phyloP scores from a whole-genome alignment of 1,139 yeast species.

The Arxiozyma bovina region DNA sequence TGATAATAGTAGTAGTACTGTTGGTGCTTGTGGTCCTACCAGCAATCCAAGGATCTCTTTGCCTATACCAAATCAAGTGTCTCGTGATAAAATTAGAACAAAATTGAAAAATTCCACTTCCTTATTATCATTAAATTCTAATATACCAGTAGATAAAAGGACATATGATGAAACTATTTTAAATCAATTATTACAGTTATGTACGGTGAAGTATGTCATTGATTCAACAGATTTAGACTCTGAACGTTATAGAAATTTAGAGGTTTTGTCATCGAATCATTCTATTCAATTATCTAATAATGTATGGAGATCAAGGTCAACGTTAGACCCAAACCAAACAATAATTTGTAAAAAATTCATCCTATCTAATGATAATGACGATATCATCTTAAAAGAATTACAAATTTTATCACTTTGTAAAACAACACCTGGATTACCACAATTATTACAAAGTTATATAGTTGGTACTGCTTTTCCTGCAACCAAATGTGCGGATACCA shows the following conservation, averaged over 20 bases:
- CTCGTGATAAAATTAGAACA: constrained; percentile 45
- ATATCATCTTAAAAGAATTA: constrained; percentile 25
- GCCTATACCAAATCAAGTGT: constrained; percentile 48
- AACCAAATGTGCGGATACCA: not conserved
- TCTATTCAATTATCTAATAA: constrained; percentile 13
- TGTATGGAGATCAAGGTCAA: constrained; percentile 15
- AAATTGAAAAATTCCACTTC: constrained; percentile 48
- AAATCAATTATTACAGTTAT: constrained; percentile 20
- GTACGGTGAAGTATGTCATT: constrained; percentile 18
- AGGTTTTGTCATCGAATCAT: constrained; percentile 9
- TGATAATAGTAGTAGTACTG: not conserved
- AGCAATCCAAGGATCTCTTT: constrained; percentile 38
- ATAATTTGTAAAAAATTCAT: constrained; percentile 19
- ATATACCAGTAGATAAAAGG: constrained; percentile 16
- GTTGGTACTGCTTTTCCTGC: not conserved
- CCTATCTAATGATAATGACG: constrained; percentile 16
- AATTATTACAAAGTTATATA: constrained; percentile 20
- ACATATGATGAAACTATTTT: constrained; percentile 24
- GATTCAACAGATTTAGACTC: constrained; percentile 10
- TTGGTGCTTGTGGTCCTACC: constrained; percentile 6
- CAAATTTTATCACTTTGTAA: constrained; percentile 18
- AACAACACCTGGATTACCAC: constrained; percentile 27
- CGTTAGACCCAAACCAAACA: constrained; percentile 8
- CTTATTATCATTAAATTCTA: constrained; percentile 36
- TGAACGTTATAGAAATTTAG: constrained; percentile 3